Percentiles rank a stretch among this genome's conserved stretches.
phyloP scores from a whole-genome alignment of 139 green algal genomes.

The Chlorella sp. region DNA sequence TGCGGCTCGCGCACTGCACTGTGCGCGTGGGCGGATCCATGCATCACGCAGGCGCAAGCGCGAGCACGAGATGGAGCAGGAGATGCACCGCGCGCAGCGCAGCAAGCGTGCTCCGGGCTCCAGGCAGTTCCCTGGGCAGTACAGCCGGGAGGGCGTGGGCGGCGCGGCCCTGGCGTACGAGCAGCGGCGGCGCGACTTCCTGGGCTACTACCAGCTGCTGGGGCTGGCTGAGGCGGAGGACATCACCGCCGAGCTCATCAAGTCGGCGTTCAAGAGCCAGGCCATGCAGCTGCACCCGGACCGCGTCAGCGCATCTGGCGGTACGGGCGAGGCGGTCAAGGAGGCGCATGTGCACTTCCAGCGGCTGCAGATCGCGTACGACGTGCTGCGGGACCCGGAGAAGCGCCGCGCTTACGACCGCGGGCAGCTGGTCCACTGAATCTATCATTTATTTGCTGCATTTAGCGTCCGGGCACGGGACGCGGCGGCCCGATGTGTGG shows the following conservation, averaged over 20 bases:
- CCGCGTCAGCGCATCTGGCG: slow-evolving; percentile 15
- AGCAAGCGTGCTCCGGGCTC: background rate
- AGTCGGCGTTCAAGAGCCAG: slow-evolving; percentile 58
- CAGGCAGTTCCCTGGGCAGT: no score
- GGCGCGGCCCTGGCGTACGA: background rate
- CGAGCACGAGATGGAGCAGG: slow-evolving; percentile 1
- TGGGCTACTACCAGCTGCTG: slow-evolving; percentile 73
- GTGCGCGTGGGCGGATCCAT: no score
- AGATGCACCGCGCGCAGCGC: background rate
- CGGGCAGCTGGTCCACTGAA: slow-evolving; percentile 35
- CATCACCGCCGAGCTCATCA: slow-evolving; percentile 47
- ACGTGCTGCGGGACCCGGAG: slow-evolving; percentile 51
- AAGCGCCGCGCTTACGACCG: slow-evolving; percentile 54
- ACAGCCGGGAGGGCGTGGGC: no score
- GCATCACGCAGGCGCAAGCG: background rate
- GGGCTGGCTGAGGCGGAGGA: slow-evolving; percentile 16
- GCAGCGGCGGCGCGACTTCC: slow-evolving; percentile 46
- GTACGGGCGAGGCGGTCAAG: slow-evolving; percentile 8
- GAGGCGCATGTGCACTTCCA: slow-evolving; percentile 49
- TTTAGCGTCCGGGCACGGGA: no score
- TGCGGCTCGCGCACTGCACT: background rate
- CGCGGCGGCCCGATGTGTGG: no score
- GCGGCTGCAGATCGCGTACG: slow-evolving; percentile 60
- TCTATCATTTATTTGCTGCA: no score
- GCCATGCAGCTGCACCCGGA: slow-evolving; percentile 73